Evolutionary conservation across 768 basidiomycete species (phyloP), one percentile per base, ranked within the genome.

Genomic region (Cyathus striatus): DNA sequence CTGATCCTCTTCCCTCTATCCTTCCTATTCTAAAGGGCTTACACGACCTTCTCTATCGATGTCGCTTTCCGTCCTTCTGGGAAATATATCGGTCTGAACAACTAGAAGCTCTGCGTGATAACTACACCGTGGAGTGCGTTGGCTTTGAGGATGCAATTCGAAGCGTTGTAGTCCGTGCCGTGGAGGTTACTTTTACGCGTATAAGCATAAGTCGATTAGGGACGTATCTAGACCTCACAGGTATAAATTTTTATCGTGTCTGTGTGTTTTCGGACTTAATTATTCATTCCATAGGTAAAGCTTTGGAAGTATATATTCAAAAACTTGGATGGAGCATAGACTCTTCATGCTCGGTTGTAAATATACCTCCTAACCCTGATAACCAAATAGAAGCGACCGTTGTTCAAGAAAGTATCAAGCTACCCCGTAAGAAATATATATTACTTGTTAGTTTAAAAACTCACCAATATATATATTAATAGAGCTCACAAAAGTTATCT

Each of bases 41-140:
- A 33, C 75, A 83, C 59, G 75, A 72, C 52, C 75, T 88, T 45
- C 75, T 90, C 44, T 83, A 82, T 53, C 83, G 87, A 48, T 92
- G 91, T 64, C 81, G 87, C 44, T 93, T 94, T 71, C 83, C 88
- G 38, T 77, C 81, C 2, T 94, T 94, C 68, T 94, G 91, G 91
- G 54, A 69, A 46, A 62, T 75, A 21, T 92, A 87, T 63, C 76
- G 68, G 49, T 89, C 88, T 3, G 78, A 79, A 20, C 71, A 79
- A 35, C 69, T 89, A 5, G 83, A 87, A 49, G 59, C 63, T n/a
- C 64, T 92, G 40, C 75, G 90, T 34, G 86, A 90, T 51, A 90
- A 91, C 59, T 92, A 90, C 59, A 91, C 88, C 2, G 75, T 90
- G 5, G 90, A 92, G 58, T 83, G 80, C 42, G 70, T 73, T 23